Conservation (phyloP, 2,329 filamentous ascomycete genomes). For the Xylariomycetidae sp. region DNA sequence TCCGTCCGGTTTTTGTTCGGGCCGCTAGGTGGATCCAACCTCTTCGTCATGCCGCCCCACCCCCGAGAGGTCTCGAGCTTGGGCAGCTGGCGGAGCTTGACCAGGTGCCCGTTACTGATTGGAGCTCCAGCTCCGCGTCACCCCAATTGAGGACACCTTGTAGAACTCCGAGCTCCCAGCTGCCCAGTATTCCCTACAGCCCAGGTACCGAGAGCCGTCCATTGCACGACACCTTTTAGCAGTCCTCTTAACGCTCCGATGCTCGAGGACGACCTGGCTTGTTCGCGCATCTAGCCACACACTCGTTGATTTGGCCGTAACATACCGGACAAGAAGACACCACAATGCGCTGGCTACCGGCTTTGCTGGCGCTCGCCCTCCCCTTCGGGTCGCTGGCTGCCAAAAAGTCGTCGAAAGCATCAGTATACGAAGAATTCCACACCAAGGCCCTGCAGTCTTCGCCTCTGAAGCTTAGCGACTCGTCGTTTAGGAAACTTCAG, state of each 20-base stretch:
- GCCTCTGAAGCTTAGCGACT: conserved; percentile 74
- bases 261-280: too few relatives aligned
- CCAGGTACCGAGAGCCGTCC: too few relatives aligned
- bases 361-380: conserved; percentile 58
- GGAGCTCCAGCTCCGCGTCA: not conserved
- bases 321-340: too few relatives aligned
- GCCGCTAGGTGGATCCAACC: too few relatives aligned
- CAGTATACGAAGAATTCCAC: conserved; percentile 68
- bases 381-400: conserved; percentile 57
- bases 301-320: too few relatives aligned
- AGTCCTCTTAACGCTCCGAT: too few relatives aligned
- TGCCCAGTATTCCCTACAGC: too few relatives aligned
- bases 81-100: conserved; percentile 6
- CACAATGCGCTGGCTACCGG: conserved; percentile 64
- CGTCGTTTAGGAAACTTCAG: conserved; percentile 69
- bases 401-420: conserved; percentile 46
- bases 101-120: conserved; percentile 3
- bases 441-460: conserved; percentile 57
- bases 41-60: too few relatives aligned
- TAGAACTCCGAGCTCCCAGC: conserved; percentile 1
- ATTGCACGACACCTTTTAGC: too few relatives aligned
- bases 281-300: too few relatives aligned
- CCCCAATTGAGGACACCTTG: conserved; percentile 14
- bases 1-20: too few relatives aligned
- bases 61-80: too few relatives aligned